These are phyloP conservation scores for Gaeumannomyces sp. DNA, from an alignment of 2,329 filamentous ascomycete species.

Conservation along the genomic window DNA sequence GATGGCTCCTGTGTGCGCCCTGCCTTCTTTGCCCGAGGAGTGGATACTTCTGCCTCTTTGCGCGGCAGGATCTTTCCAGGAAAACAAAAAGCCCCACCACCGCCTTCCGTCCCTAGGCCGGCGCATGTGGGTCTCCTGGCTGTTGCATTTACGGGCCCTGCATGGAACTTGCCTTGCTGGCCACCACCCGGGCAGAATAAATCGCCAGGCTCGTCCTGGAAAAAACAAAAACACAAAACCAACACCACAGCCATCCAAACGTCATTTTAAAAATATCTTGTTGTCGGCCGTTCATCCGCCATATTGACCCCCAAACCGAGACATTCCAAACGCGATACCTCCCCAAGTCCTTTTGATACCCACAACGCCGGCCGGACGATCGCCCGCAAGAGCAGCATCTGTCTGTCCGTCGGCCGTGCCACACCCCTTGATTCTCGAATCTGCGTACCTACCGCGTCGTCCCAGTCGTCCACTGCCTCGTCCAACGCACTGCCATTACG, in stretches of 20 bases:
- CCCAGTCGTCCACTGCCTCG: not conserved
- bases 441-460: slow-evolving; percentile 6
- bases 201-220: not conserved
- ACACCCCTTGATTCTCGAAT: not conserved
- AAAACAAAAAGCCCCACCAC: not conserved
- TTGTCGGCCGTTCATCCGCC: not conserved
- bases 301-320: not conserved
- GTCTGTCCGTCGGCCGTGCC: not conserved
- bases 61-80: not conserved
- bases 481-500: not conserved
- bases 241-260: not conserved
- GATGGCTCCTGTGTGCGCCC: too few relatives aligned
- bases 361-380: not conserved
- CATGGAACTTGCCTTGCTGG: not conserved
- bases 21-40: not conserved
- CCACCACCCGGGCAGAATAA: not conserved
- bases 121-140: not conserved
- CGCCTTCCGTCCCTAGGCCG: not conserved
- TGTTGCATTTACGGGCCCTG: not conserved
- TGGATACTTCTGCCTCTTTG: not conserved
- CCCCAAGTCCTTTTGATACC: not conserved
- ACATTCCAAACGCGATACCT: not conserved
- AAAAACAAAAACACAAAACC: not conserved
- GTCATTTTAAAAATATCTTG: not conserved
- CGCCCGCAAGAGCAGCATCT: not conserved